phyloP scores from a whole-genome alignment of 176 grass and related monocot genomes.

The Carex parvula region DNA sequence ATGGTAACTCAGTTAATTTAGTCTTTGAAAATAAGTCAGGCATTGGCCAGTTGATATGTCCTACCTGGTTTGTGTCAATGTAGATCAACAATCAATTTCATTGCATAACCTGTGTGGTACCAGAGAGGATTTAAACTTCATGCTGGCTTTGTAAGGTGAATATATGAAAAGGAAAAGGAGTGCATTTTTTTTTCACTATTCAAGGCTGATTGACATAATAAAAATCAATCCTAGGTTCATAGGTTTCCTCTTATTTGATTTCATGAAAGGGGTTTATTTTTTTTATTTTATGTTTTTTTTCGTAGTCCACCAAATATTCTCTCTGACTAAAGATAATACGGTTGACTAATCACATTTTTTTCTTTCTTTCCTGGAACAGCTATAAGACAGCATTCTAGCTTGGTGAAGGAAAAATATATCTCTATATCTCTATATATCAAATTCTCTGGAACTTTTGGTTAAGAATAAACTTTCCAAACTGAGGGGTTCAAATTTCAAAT shows the following conservation, averaged over 20 bases:
- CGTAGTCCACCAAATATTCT: background rate
- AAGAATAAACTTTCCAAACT: background rate
- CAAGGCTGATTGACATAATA: background rate
- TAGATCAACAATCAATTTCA: background rate
- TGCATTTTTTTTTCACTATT: slow-evolving; percentile 3
- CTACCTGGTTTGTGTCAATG: background rate
- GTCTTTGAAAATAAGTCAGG: background rate
- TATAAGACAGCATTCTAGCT: slow-evolving; percentile 4
- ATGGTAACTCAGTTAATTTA: background rate
- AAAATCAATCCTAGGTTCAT: background rate
- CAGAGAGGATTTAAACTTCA: background rate
- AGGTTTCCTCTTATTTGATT: background rate
- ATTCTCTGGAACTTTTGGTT: background rate
- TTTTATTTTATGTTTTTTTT: slow-evolving; percentile 1
- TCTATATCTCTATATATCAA: background rate
- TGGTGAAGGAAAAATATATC: background rate
- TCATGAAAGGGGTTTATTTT: background rate
- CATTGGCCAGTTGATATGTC: background rate
- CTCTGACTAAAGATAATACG: background rate
- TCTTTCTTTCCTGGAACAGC: slow-evolving; percentile 8
- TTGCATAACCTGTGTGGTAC: background rate
- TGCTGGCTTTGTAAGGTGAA: background rate
- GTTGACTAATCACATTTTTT: background rate
- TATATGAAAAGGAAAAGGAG: background rate
- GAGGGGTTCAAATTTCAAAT: background rate